Base-by-base conservation (phyloP, 768 basidiomycete genomes). In the Boletus vermiculosoides region DNA sequence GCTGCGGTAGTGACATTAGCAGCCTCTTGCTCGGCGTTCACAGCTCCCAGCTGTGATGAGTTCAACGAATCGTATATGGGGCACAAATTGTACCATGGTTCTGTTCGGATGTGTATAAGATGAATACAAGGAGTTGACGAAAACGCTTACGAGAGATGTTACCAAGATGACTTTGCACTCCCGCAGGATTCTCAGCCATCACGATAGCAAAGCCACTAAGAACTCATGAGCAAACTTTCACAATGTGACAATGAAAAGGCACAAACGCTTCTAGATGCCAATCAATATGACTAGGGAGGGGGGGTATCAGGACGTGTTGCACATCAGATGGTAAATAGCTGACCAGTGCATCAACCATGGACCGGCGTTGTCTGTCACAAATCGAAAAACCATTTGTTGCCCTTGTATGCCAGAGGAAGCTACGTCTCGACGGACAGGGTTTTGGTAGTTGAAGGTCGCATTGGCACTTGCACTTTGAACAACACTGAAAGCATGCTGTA, bases 281-380 rank as follows among this genome's bases (percentile, higher is more conserved):
- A 23, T 71, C 70, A 18, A 70, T 66, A 28, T 70, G 69, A 47
- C 70, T 70, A 37, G 54, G 23, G 25, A n/a, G n/a, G 18, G 8
- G n/a, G 16, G 12, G 25, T 11, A 39, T 62, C 44, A 63, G 39
- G 8, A 55, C 18, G 36, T 1, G 22, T 25, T 13, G 20, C 18
- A 20, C 7, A 23, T 39, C 18, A 37, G 6, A 44, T n/a, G 13
- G 48, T 18, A 22, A 51, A 13, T 11, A 18, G 36, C 33, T 33
- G 44, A 71, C 70, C 70, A 79, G 55, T 80, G 78, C 41, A 79
- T 57, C 59, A 79, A 72, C 80, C 83, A 85, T 11, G 81, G 78
- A 7, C 87, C 86, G 1, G 84, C 73, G 66, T 88, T 88, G 60
- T 88, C 82, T 3, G 85, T 85, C 20, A 74, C 69, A 67, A 81